Evolutionary conservation across 371 early-diverging fungal species (phyloP).

Genomic region (Mortierella sp.): DNA sequence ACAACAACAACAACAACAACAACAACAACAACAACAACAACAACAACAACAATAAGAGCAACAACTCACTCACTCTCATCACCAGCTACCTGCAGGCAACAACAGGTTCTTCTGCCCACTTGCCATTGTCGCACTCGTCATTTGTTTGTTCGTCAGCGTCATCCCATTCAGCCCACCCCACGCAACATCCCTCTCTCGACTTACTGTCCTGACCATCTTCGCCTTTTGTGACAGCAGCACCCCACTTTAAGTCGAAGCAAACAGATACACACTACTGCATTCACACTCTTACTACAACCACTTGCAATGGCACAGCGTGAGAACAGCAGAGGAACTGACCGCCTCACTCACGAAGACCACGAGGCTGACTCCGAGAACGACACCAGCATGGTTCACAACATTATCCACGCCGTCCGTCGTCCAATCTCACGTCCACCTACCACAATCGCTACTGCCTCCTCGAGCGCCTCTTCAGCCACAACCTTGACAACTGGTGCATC

Average conservation of each 20-base stretch:
- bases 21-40: neutral
- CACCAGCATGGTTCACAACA: neutral
- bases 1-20: no score
- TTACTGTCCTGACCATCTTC: neutral
- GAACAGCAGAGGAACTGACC: neutral
- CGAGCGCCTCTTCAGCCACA: neutral
- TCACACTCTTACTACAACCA: neutral
- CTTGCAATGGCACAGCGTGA: neutral
- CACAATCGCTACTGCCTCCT: neutral
- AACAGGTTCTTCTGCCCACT: neutral
- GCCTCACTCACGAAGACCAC: neutral
- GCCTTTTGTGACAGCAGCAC: no score
- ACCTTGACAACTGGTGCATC: neutral
- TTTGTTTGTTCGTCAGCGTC: neutral
- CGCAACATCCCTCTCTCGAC: neutral
- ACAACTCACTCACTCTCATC: neutral
- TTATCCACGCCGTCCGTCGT: conserved; percentile 6
- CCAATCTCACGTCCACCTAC: neutral
- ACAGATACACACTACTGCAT: neutral
- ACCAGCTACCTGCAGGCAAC: no score
- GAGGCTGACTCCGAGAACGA: conserved; percentile 7
- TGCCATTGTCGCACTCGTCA: neutral
- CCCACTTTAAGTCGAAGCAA: neutral
- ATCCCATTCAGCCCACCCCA: neutral
- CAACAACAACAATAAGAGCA: neutral